A percentile compares a stretch with the other conserved stretches of the same genome.
Conservation (phyloP, 306 rosid species). For the Sesbania bispinosa region DNA sequence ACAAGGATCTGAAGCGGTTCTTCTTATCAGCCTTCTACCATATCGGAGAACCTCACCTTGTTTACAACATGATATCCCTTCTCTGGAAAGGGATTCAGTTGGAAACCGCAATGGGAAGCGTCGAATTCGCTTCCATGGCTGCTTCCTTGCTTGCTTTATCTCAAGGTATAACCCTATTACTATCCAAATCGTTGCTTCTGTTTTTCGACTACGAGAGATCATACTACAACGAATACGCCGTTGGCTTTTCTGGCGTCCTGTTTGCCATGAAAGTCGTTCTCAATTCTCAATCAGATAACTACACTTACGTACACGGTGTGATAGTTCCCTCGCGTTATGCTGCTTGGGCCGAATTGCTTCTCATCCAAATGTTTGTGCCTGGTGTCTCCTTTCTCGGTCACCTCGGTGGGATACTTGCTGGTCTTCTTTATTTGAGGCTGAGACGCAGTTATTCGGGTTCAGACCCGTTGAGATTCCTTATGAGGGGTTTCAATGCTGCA, state of each 20-base stretch:
- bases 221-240: constrained; percentile 64
- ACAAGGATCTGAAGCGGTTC: constrained; percentile 67
- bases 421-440: constrained; percentile 55
- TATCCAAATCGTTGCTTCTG: constrained; percentile 64
- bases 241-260: constrained; percentile 88
- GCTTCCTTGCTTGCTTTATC: constrained; percentile 64
- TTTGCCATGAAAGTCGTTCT: constrained; percentile 95
- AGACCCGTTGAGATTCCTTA: constrained; percentile 36
- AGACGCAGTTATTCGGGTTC: constrained; percentile 50
- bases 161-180: constrained; percentile 64
- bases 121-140: constrained; percentile 63
- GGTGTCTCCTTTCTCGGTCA: constrained; percentile 86
- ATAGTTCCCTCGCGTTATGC: constrained; percentile 67
- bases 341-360: constrained; percentile 78
- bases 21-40: constrained; percentile 84
- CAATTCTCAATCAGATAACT: constrained; percentile 42
- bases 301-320: constrained; percentile 53
- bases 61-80: constrained; percentile 87
- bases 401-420: constrained; percentile 85
- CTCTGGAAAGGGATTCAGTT: constrained; percentile 87
- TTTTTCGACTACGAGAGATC: constrained; percentile 60
- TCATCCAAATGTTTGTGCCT: constrained; percentile 73
- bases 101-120: constrained; percentile 68
- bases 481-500: constrained; percentile 41
- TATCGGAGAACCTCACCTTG: constrained; percentile 70